Conservation (phyloP, 2,329 filamentous ascomycete species). For the Penicillium aurantiogriseum region DNA sequence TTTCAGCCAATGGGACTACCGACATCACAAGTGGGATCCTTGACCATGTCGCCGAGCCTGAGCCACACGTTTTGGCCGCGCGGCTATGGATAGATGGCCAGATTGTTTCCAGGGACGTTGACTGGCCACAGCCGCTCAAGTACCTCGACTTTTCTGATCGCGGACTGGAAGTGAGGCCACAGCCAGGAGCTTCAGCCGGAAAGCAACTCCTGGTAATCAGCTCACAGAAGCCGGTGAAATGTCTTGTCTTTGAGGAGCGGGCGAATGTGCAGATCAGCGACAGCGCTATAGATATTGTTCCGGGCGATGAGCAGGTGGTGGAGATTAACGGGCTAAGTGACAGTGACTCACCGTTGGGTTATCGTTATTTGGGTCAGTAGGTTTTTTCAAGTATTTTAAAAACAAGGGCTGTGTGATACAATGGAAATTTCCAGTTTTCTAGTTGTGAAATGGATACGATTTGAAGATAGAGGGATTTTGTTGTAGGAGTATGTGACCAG, state of each 20-base stretch:
- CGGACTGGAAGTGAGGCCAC: background rate
- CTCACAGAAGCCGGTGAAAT: background rate
- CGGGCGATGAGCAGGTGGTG: background rate
- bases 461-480: background rate
- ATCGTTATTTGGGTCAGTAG: background rate
- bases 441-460: too few relatives aligned
- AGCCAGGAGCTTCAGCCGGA: background rate
- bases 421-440: too few relatives aligned
- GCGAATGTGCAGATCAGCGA: background rate
- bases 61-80: background rate
- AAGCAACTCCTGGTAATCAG: background rate
- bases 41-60: background rate
- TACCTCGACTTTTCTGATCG: background rate
- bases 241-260: background rate
- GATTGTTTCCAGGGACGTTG: background rate
- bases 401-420: background rate
- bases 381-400: too few relatives aligned
- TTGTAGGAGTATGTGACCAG: background rate
- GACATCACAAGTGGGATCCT: background rate
- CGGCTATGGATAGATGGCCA: background rate
- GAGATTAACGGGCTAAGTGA: background rate
- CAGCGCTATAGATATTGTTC: background rate
- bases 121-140: background rate
- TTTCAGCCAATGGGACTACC: background rate
- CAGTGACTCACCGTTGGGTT: background rate